Conservation (phyloP, 1,284 basidiomycete genomes). For the Meripilus lineatus region DNA sequence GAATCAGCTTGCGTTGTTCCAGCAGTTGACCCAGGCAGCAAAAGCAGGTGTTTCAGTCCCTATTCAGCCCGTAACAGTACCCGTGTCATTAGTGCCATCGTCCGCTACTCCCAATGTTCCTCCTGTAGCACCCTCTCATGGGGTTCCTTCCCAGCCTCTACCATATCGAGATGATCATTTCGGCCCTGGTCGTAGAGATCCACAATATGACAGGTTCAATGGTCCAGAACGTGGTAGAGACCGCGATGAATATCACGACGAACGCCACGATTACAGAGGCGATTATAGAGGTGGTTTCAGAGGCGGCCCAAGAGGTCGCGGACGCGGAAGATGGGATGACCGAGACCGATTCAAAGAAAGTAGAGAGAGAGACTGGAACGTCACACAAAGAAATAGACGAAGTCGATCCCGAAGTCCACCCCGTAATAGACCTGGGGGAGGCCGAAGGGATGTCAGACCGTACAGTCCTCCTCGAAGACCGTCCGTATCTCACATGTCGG, state of each 20-base stretch:
- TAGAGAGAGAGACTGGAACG: slow-evolving; percentile 37
- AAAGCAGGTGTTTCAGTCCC: slow-evolving; percentile 33
- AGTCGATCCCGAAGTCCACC: slow-evolving; percentile 72
- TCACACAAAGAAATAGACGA: slow-evolving; percentile 37
- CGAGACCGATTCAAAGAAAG: slow-evolving; percentile 39
- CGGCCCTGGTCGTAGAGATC: slow-evolving; percentile 37
- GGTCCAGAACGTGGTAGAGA: slow-evolving; percentile 45
- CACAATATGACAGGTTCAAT: slow-evolving; percentile 41
- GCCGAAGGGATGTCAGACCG: slow-evolving; percentile 42
- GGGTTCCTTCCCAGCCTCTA: slow-evolving; percentile 29
- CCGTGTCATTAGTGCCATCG: slow-evolving; percentile 28
- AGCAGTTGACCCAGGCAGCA: slow-evolving; percentile 65
- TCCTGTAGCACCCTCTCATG: slow-evolving; percentile 27
- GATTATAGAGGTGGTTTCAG: slow-evolving; percentile 40
- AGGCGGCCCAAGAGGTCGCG: slow-evolving; percentile 39
- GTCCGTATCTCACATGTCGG: slow-evolving; percentile 21
- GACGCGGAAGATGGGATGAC: slow-evolving; percentile 39
- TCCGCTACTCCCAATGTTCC: slow-evolving; percentile 26
- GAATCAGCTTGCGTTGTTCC: slow-evolving; percentile 62
- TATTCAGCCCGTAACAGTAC: slow-evolving; percentile 26
- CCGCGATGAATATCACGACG: slow-evolving; percentile 33
- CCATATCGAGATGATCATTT: slow-evolving; percentile 41
- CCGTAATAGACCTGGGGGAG: slow-evolving; percentile 38
- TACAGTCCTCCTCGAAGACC: slow-evolving; percentile 53
- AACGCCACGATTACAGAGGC: slow-evolving; percentile 39